These are phyloP conservation scores for Annulohypoxylon maeteangense DNA, from an alignment of 495 filamentous ascomycete genomes.

Conservation along the genomic window DNA sequence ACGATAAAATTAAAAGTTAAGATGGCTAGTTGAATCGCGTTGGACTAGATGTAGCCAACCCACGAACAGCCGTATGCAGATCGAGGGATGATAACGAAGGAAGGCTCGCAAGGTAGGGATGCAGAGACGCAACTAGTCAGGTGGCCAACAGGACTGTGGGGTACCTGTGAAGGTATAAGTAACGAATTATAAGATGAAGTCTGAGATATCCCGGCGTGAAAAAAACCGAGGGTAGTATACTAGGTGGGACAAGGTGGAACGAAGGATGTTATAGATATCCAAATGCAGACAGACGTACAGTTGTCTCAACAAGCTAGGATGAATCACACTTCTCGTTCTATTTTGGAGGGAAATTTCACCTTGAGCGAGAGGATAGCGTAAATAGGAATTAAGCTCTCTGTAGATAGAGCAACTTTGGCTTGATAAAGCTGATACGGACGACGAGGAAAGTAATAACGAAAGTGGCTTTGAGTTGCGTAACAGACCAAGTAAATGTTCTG, in stretches of 20 bases:
- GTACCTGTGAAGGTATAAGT: slow-evolving; percentile 18
- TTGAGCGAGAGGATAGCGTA: neutral
- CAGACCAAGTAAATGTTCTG: slow-evolving; percentile 17
- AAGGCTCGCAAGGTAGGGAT: slow-evolving; percentile 15
- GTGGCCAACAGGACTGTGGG: slow-evolving; percentile 15
- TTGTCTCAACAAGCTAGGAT: slow-evolving; percentile 12
- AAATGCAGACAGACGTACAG: slow-evolving; percentile 19
- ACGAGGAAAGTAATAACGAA: slow-evolving; percentile 5
- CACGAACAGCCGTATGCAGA: slow-evolving; percentile 14
- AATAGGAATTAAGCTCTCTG: neutral
- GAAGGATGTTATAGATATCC: slow-evolving; percentile 26
- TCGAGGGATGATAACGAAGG: slow-evolving; percentile 13
- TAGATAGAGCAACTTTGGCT: neutral
- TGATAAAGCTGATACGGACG: neutral
- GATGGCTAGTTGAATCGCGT: slow-evolving; percentile 1
- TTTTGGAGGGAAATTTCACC: neutral
- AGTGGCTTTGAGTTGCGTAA: slow-evolving; percentile 1
- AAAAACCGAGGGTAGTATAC: slow-evolving; percentile 19
- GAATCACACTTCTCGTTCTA: slow-evolving; percentile 6
- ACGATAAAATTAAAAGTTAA: slow-evolving; percentile 7
- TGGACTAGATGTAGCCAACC: slow-evolving; percentile 4
- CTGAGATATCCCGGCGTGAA: slow-evolving; percentile 5
- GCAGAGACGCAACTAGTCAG: slow-evolving; percentile 22
- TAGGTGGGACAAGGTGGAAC: slow-evolving; percentile 23
- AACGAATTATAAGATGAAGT: slow-evolving; percentile 19